These are phyloP conservation scores for Malassezia dermatis DNA, from an alignment of 1,284 basidiomycete genomes.

Conservation along the genomic window DNA sequence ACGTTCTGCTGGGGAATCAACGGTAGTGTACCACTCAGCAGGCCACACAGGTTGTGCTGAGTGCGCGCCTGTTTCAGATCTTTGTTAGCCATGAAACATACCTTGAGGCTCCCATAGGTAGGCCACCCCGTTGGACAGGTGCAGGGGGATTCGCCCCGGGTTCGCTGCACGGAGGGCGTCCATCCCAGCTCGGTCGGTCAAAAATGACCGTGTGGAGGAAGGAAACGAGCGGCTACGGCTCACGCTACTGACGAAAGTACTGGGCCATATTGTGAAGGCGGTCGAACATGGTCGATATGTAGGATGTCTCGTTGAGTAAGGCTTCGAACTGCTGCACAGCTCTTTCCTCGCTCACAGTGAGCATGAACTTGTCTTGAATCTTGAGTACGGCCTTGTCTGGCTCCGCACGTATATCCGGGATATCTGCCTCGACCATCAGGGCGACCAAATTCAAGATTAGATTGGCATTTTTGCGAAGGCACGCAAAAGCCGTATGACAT, in stretches of 20 bases:
- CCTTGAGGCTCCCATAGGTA: conserved; percentile 10
- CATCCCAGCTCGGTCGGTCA: not conserved
- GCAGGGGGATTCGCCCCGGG: conserved; percentile 14
- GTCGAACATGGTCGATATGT: conserved; percentile 73
- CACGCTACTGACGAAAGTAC: conserved; percentile 33
- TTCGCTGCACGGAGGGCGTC: conserved; percentile 8
- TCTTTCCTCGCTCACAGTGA: conserved; percentile 60
- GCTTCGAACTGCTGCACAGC: conserved; percentile 94
- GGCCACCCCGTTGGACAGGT: conserved; percentile 9
- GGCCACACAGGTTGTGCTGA: conserved; percentile 13
- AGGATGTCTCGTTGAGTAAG: conserved; percentile 84
- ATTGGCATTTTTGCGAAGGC: conserved; percentile 84
- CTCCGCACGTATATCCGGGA: conserved; percentile 83
- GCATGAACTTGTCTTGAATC: conserved; percentile 90
- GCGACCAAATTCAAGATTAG: conserved; percentile 90
- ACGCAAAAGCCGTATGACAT: conserved; percentile 90
- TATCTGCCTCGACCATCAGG: conserved; percentile 95
- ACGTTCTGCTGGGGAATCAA: conserved; percentile 92
- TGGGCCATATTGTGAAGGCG: conserved; percentile 46
- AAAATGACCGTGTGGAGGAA: not conserved
- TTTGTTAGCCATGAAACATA: not conserved
- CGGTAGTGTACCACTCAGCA: conserved; percentile 74
- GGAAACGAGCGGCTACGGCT: not conserved
- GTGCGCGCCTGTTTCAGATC: conserved; percentile 14
- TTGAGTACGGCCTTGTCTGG: conserved; percentile 57